Percentiles rank a stretch among this genome's conserved stretches.
phyloP scores from a whole-genome alignment of 2,329 filamentous ascomycete genomes.

The Talaromyces piceae region DNA sequence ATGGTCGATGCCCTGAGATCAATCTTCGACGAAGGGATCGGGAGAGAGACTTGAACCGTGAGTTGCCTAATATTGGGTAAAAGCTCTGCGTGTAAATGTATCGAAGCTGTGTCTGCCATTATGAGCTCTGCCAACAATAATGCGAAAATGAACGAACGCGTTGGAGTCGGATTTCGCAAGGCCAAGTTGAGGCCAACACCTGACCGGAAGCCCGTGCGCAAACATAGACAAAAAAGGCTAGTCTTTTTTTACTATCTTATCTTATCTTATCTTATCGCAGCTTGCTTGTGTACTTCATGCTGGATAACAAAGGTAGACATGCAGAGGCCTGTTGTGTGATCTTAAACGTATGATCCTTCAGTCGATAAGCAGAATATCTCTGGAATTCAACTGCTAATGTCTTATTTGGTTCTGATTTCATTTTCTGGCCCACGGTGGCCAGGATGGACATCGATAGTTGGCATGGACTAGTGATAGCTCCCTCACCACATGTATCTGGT shows the following conservation, averaged over 20 bases:
- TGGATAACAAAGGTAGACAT: no score
- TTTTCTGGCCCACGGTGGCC: no score
- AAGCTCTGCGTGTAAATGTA: slow-evolving; percentile 52
- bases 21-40: slow-evolving; percentile 9
- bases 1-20: slow-evolving; percentile 16
- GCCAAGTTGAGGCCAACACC: no score
- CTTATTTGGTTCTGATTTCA: no score
- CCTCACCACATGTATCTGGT: no score
- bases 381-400: no score
- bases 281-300: background rate
- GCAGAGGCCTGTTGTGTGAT: no score
- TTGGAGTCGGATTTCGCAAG: background rate
- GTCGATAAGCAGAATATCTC: no score
- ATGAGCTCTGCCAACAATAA: background rate
- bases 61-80: slow-evolving; percentile 55
- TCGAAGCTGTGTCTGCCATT: slow-evolving; percentile 10
- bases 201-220: background rate
- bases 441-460: no score
- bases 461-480: no score
- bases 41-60: slow-evolving; percentile 49
- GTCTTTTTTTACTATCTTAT: background rate
- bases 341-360: no score
- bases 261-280: background rate
- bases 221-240: background rate
- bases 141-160: background rate